Evolutionary conservation across 495 filamentous ascomycete genomes (phyloP).

Genomic region (Aspergillus nanangensis): DNA sequence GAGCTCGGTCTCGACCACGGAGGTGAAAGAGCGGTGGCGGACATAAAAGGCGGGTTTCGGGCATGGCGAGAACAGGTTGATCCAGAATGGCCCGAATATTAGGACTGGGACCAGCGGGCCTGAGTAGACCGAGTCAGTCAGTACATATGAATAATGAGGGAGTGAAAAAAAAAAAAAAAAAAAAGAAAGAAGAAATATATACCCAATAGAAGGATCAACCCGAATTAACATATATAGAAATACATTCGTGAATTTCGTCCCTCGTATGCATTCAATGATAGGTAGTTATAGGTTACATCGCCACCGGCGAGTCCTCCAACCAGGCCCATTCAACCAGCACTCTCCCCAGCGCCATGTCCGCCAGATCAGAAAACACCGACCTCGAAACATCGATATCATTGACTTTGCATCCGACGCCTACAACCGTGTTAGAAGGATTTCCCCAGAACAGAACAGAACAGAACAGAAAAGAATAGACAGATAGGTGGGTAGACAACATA

Average conservation of each 20-base stretch:
- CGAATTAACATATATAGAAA: not conserved
- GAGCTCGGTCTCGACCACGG: conserved; percentile 55
- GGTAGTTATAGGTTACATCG: no score
- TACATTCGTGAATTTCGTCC: no score
- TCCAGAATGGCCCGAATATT: conserved; percentile 62
- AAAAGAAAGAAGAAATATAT: not conserved
- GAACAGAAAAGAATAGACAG: conserved; percentile 3
- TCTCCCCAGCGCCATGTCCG: conserved; percentile 49
- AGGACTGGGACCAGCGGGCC: not conserved
- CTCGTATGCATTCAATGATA: no score
- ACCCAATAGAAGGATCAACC: no score
- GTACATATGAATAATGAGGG: not conserved
- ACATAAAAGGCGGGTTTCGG: conserved; percentile 75
- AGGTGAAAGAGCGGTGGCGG: conserved; percentile 60
- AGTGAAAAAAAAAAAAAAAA: not conserved
- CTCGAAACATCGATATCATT: conserved; percentile 65
- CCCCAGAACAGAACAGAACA: not conserved
- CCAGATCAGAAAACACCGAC: conserved; percentile 56
- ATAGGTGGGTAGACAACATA: no score
- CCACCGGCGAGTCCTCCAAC: conserved; percentile 37
- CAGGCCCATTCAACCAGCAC: conserved; percentile 66
- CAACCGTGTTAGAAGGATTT: not conserved
- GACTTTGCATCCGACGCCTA: conserved; percentile 50
- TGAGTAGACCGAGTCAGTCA: not conserved
- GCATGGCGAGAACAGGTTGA: conserved; percentile 85